phyloP scores from a whole-genome alignment of 2,329 filamentous ascomycete species.

The Aspergillus neotritici region DNA sequence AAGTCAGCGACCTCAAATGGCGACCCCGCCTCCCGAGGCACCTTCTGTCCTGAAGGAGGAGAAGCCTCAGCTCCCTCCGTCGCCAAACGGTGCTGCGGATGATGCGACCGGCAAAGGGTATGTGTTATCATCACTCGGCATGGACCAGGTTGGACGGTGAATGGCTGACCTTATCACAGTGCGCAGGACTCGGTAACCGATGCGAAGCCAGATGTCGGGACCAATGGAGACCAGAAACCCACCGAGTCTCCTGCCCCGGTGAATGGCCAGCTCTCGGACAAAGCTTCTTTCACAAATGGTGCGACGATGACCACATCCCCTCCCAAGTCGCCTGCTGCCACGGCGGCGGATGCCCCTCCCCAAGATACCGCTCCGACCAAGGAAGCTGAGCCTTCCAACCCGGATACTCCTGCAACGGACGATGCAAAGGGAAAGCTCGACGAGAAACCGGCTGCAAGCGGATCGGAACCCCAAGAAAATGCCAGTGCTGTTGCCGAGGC shows the following conservation, averaged over 20 bases:
- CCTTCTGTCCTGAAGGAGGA: slow-evolving; percentile 35
- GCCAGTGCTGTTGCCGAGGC: background rate
- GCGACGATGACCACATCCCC: slow-evolving; percentile 21
- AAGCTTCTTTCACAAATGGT: slow-evolving; percentile 26
- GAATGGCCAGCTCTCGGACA: slow-evolving; percentile 26
- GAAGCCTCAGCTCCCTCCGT: slow-evolving; percentile 36
- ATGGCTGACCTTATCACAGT: slow-evolving; percentile 18
- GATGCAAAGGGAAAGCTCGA: slow-evolving; percentile 4
- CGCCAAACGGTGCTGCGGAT: slow-evolving; percentile 29
- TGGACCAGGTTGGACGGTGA: background rate
- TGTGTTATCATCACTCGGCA: slow-evolving; percentile 10
- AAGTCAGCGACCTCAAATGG: slow-evolving; percentile 29
- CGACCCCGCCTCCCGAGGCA: slow-evolving; percentile 41
- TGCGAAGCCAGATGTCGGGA: slow-evolving; percentile 18
- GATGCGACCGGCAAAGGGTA: slow-evolving; percentile 28
- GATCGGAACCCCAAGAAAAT: background rate
- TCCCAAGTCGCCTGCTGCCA: slow-evolving; percentile 25
- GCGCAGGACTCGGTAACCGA: slow-evolving; percentile 20
- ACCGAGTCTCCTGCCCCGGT: slow-evolving; percentile 14
- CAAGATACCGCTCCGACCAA: slow-evolving; percentile 5
- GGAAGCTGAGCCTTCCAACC: slow-evolving; percentile 9
- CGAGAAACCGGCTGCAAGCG: slow-evolving; percentile 2
- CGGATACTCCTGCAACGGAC: slow-evolving; percentile 8
- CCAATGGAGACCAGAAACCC: slow-evolving; percentile 9
- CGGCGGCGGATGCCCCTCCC: slow-evolving; percentile 8